Evolutionary conservation across 2,329 filamentous ascomycete genomes (phyloP).

Genomic region (Fusarium sp.): DNA sequence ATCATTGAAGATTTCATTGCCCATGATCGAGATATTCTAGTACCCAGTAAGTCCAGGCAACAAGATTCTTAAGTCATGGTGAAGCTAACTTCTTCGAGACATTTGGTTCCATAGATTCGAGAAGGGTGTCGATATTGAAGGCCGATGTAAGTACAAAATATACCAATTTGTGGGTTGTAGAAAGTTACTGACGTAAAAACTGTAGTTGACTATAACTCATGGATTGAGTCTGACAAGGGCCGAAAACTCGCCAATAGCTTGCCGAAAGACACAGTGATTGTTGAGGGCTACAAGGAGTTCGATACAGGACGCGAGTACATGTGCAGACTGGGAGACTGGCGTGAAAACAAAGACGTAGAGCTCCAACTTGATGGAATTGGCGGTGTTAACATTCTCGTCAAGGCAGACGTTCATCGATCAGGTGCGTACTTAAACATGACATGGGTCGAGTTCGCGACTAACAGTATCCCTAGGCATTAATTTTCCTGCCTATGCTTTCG

Average conservation of each 20-base stretch:
- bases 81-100: conserved; percentile 67
- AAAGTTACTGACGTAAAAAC: conserved; percentile 26
- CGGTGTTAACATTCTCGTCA: conserved; percentile 96
- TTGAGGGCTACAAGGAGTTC: conserved; percentile 95
- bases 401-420: conserved; percentile 96
- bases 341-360: conserved; percentile 91
- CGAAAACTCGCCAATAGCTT: conserved; percentile 79
- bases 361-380: conserved; percentile 95
- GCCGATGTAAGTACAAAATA: conserved; percentile 78
- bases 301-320: conserved; percentile 92
- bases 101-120: conserved; percentile 96
- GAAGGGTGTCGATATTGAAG: conserved; percentile 88
- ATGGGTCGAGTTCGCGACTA: conserved; percentile 35
- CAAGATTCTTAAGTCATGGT: conserved; percentile 2
- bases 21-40: conserved; percentile 91
- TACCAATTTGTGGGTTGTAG: not conserved
- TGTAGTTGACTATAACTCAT: conserved; percentile 97
- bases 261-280: conserved; percentile 84
- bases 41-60: conserved; percentile 79
- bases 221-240: conserved; percentile 92
- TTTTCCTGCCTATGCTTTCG: conserved; percentile 95
- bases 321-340: conserved; percentile 92
- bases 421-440: conserved; percentile 65
- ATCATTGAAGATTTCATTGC: conserved; percentile 97
- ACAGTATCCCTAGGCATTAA: conserved; percentile 79